These are phyloP conservation scores for Alternaria ventricosa DNA, from an alignment of 2,329 filamentous ascomycete genomes.

Conservation along the genomic window DNA sequence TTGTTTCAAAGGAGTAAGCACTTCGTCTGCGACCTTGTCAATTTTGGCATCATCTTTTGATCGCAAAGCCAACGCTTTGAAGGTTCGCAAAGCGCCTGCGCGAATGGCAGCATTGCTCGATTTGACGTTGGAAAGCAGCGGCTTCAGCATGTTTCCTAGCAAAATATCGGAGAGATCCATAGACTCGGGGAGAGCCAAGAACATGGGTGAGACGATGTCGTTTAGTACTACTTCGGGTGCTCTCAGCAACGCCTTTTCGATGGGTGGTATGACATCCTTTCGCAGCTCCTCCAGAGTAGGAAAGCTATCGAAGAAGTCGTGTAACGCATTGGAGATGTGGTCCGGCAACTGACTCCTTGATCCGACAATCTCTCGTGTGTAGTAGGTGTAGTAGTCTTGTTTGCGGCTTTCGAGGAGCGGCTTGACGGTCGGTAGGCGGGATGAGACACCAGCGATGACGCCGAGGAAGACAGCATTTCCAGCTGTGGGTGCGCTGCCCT, in stretches of 20 bases:
- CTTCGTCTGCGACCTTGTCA: slow-evolving; percentile 75
- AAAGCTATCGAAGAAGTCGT: slow-evolving; percentile 83
- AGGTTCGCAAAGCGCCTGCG: slow-evolving; percentile 75
- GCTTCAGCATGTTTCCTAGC: slow-evolving; percentile 77
- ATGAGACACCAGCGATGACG: slow-evolving; percentile 84
- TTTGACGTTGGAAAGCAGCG: slow-evolving; percentile 86
- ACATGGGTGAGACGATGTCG: slow-evolving; percentile 76
- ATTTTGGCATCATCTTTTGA: slow-evolving; percentile 66
- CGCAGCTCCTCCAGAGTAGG: slow-evolving; percentile 75
- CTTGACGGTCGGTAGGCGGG: slow-evolving; percentile 70
- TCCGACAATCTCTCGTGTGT: slow-evolving; percentile 81
- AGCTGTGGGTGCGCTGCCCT: slow-evolving; percentile 67
- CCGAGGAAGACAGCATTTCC: slow-evolving; percentile 82
- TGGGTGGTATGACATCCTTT: slow-evolving; percentile 75
- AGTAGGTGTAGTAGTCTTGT: slow-evolving; percentile 79
- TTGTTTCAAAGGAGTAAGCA: slow-evolving; percentile 78
- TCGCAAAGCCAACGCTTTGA: slow-evolving; percentile 70
- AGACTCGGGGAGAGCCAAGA: slow-evolving; percentile 69
- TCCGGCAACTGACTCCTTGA: slow-evolving; percentile 74
- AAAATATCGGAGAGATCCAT: slow-evolving; percentile 82
- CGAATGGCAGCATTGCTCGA: slow-evolving; percentile 84
- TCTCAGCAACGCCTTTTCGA: slow-evolving; percentile 88
- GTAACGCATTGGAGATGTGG: slow-evolving; percentile 75
- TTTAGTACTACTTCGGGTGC: slow-evolving; percentile 88
- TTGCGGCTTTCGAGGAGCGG: slow-evolving; percentile 70